Base-by-base conservation (phyloP, 1,284 basidiomycete genomes). In the Sanghuangporus sanghuang region DNA sequence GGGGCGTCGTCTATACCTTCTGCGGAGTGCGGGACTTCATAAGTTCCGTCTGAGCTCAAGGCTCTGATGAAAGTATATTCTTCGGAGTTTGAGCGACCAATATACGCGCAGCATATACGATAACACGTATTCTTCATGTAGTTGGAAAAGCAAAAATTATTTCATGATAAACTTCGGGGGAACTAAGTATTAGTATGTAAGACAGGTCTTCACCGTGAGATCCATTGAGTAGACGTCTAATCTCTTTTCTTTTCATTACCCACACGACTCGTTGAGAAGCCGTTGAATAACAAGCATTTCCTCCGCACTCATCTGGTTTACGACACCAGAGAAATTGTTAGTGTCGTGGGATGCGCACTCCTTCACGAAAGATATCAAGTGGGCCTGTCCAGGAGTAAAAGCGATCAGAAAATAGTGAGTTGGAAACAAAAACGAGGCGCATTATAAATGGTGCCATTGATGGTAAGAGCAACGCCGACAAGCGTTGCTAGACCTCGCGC, bases 251-350 rank as follows among this genome's bases (percentile, higher is more conserved):
- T 38, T 40, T 32, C 27, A 32, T 32, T 49, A 53, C 12, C 44
- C 32, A 44, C 62, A 48, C 9, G 56, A 52, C 38, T 57, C 55
- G 48, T 40, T 58, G 23, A 90, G 74, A n/a, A 84, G 83, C 59
- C 80, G 78, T 59, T 80, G 83, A 42, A 94, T 77, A 23, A 92
- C 82, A 39, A 85, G 71, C 68, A 84, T 85, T 75, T 95, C 92
- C 66, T 88, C 85, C 3, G 85, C 78, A 11, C 79, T 83, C 66
- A 94, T 76, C 68, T 86, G 83, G 38, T 85, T 85, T 2, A 89
- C 83, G 53, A 89, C 77, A 21, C 76, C 78, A 16, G 83, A 79
- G 72, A 94, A 93, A 66, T 85, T 82, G 71, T 82, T 85, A 21
- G 77, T 79, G 68, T 95, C 89, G 32, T 80, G 77, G 9, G 82